A percentile compares a stretch with the other conserved stretches of the same genome.
These are phyloP conservation scores for Debaryomyces singareniensis DNA, from an alignment of 1,139 yeast genomes.

Conservation along the genomic window DNA sequence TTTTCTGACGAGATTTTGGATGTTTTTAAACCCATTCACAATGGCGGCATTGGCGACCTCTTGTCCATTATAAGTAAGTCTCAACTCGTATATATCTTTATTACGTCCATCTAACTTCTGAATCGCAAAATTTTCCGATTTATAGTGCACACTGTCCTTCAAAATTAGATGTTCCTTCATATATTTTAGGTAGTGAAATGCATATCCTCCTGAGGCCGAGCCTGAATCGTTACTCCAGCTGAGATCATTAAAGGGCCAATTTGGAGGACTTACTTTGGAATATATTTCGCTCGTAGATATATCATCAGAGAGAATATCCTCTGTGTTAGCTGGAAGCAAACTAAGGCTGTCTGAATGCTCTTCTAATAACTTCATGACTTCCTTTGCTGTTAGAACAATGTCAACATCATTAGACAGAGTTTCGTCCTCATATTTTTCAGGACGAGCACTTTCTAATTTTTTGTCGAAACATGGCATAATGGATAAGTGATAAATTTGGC, in stretches of 20 bases:
- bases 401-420: constrained; percentile 59
- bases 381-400: constrained; percentile 90
- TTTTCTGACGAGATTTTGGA: constrained; percentile 85
- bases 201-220: constrained; percentile 88
- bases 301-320: constrained; percentile 6
- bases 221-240: constrained; percentile 76
- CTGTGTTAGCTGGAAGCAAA: constrained; percentile 14
- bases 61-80: constrained; percentile 31
- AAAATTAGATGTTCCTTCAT: constrained; percentile 24
- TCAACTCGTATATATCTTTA: constrained; percentile 66
- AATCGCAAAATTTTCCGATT: constrained; percentile 16
- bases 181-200: constrained; percentile 48
- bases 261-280: constrained; percentile 36
- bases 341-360: constrained; percentile 30
- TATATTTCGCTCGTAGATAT: constrained; percentile 15
- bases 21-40: constrained; percentile 88
- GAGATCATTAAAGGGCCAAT: constrained; percentile 52
- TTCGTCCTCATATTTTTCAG: constrained; percentile 41
- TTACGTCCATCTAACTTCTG: constrained; percentile 56
- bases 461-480: constrained; percentile 98
- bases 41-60: constrained; percentile 64
- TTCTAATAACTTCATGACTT: constrained; percentile 63
- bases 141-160: constrained; percentile 14
- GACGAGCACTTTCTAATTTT: constrained; percentile 88
- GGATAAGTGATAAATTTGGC: constrained; percentile 66